Base-by-base conservation (phyloP, 177 flowering plant species). In the Vitis hybrid region DNA sequence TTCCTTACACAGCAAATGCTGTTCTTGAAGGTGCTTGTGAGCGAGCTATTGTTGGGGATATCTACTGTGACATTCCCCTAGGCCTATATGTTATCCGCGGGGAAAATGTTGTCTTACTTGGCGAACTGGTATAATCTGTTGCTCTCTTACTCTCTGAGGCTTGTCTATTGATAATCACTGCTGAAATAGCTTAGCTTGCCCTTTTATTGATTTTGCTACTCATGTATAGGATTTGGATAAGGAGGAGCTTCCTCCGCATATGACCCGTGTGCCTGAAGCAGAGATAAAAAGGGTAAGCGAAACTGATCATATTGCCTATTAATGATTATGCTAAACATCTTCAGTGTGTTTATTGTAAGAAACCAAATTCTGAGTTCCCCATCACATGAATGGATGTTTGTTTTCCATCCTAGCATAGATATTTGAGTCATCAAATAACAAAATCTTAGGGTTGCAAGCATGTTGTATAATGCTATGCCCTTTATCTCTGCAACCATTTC, bases 21-120 rank as follows among this genome's bases (percentile, higher is more conserved):
- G 94, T 91, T 72, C 90, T 91, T 54, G 93, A 91, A 79, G 87
- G 91, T 80, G 97, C 97, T 10, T 85, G 93, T 71, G 97, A 91
- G 66, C 82, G 94, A 60, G 88, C 87, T 20, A 91, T 91, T 71
- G 97, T 91, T 68, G 94, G 97, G 49, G 97, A 91, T 29, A 83
- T 89, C 9, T 91, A 87, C 66, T 91, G 88, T 74, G 97, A 90
- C 71, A 84, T 91, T 62, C 87, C 89, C 7, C 78, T 91, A 54
- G 97, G 97, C 68, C 79, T 91, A n/a, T 91, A 91, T 79, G 86
- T 91, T 3, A 91, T 91, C 56, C 88, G 97, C 45, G 97, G 97
- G 72, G 97, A 91, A 67, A 91, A 91, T 81, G 97, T 91, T 65
- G 97, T 91, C 59, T 78, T 91, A 59, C 87, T 91, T 57, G 97